Evolutionary conservation across 192 early-diverging fungal species (phyloP), one percentile per base, ranked within the genome.

Genomic region (Gigaspora rosea): DNA sequence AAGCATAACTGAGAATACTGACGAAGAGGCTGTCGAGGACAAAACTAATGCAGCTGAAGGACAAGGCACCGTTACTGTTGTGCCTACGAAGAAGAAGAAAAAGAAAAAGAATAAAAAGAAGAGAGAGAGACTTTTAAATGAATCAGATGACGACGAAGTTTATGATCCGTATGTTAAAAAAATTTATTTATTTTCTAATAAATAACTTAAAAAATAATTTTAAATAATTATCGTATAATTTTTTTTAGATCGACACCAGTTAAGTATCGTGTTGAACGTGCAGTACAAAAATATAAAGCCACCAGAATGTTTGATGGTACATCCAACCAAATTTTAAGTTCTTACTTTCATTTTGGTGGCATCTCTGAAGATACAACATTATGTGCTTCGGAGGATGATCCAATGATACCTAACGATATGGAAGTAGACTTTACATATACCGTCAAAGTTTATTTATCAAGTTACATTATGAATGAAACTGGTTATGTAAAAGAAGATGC

Each of bases 281-380:
- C 88, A 0, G 78, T 89, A 36, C 81, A 81, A 41, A 82, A 81
- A 48, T 89, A 86, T 67, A 82, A 83, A 47, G 84, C 86, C 52
- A 89, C 85, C 33, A 85, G 86, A 33, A 85, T 81, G 61, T 88
- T 89, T 50, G 78, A 36, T 7, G 47, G 72, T 8, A 75, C 73
- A 20, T 81, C 81, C 13, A 78, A 80, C 2, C 64, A 75, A 54
- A 84, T 89, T 59, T 78, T 89, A 65, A 80, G 81, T n/a, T 72
- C 78, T 48, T 89, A 89, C 51, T 76, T 89, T 18, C 70, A 71
- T 22, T 88, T 85, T 75, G 88, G 88, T 9, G 88, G 88, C 11
- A 84, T 89, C 36, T 85, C 75, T 41, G 83, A 85, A 20, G 79
- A 79, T 0, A 79, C 82, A 41, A 41, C 74, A 78, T 82, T 7